Evolutionary conservation across 2,329 filamentous ascomycete genomes (phyloP).

Genomic region (Aspergillus oerlinghausenensis): DNA sequence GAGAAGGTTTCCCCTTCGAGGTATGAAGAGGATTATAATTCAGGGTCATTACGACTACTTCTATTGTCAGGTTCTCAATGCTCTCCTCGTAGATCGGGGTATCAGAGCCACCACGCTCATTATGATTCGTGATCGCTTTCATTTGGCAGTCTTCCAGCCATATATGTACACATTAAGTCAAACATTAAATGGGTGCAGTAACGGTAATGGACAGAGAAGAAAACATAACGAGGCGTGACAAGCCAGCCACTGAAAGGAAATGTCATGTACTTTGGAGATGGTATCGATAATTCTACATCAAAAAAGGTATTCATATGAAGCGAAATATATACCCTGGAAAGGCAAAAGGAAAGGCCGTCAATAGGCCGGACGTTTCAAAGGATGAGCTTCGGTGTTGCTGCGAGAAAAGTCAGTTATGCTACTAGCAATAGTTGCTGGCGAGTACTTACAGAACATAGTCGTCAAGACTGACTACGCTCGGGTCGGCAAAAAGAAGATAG

Average conservation of each 20-base stretch:
- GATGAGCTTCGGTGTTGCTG: conserved; percentile 24
- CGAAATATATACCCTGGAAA: neutral
- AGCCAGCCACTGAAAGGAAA: neutral
- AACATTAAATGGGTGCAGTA: neutral
- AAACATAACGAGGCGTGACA: neutral
- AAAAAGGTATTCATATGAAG: neutral
- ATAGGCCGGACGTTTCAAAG: conserved; percentile 20
- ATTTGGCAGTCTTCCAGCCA: neutral
- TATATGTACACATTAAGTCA: neutral
- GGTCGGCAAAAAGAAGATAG: conserved; percentile 45
- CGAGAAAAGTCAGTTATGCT: conserved; percentile 1
- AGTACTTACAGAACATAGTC: conserved; percentile 44
- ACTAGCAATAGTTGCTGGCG: neutral
- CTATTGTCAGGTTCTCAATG: neutral
- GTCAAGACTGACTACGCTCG: conserved; percentile 41
- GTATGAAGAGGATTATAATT: neutral
- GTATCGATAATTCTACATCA: conserved; percentile 10
- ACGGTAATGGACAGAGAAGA: neutral
- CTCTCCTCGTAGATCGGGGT: neutral
- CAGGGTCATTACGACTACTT: neutral
- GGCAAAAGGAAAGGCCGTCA: neutral
- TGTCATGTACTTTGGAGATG: conserved; percentile 2
- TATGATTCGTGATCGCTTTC: neutral
- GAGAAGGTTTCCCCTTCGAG: no score
- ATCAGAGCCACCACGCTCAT: neutral